Conservation (phyloP, 768 basidiomycete genomes). For the Amylocystis lapponica region DNA sequence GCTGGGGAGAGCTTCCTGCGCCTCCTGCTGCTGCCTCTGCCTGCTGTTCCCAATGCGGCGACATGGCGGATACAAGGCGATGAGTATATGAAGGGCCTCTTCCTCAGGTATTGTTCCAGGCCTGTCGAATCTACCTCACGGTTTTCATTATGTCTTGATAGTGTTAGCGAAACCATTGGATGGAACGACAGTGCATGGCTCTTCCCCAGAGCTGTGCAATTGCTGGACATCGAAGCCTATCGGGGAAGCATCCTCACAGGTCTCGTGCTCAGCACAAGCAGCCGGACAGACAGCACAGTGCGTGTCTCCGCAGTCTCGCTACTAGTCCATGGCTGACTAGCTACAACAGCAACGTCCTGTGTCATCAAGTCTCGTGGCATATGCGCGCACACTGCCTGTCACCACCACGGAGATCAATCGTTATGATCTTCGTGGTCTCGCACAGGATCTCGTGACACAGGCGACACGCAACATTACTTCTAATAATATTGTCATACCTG, state of each 20-base stretch:
- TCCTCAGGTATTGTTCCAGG: constrained; percentile 37
- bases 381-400: constrained; percentile 48
- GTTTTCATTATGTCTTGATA: constrained; percentile 17
- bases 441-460: constrained; percentile 51
- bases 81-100: constrained; percentile 45
- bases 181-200: constrained; percentile 77
- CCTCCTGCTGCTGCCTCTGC: constrained; percentile 44
- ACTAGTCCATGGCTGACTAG: neutral
- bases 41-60: constrained; percentile 32
- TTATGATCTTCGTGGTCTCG: constrained; percentile 48
- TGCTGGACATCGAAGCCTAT: constrained; percentile 60
- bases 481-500: constrained; percentile 78
- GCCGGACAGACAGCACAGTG: constrained; percentile 82
- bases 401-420: constrained; percentile 18
- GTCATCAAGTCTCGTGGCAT: constrained; percentile 53
- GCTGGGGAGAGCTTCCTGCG: constrained; percentile 59
- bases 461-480: constrained; percentile 47
- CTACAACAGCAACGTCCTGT: constrained; percentile 60
- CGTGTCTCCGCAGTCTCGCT: no score
- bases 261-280: constrained; percentile 73
- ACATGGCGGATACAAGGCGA: constrained; percentile 50
- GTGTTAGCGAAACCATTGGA: constrained; percentile 29
- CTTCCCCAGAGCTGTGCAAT: constrained; percentile 64
- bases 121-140: constrained; percentile 2
- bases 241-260: constrained; percentile 60